Conservation (phyloP, 2,329 filamentous ascomycete species). For the Xylariaceae sp. region DNA sequence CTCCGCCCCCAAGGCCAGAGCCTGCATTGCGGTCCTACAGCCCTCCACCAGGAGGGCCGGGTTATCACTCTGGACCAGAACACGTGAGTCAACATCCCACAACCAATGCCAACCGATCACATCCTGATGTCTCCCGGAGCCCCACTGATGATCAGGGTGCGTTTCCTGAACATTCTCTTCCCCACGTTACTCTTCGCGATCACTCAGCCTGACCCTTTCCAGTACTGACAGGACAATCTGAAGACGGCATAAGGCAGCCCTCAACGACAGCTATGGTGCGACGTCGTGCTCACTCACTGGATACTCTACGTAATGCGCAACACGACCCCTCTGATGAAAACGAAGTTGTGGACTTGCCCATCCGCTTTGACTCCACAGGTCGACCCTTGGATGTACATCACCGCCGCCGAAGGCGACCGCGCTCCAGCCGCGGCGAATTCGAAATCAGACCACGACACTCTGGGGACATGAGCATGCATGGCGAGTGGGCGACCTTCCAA, state of each 20-base stretch:
- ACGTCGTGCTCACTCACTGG: conserved; percentile 9
- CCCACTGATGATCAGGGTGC: conserved; percentile 33
- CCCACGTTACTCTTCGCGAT: neutral
- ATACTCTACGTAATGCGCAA: conserved; percentile 24
- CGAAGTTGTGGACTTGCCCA: conserved; percentile 31
- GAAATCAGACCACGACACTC: conserved; percentile 16
- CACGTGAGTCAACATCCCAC: conserved; percentile 32
- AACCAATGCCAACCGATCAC: conserved; percentile 26
- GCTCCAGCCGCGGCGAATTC: conserved; percentile 12
- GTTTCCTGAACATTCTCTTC: conserved; percentile 28
- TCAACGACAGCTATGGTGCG: conserved; percentile 1
- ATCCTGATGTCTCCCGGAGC: conserved; percentile 27
- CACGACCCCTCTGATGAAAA: conserved; percentile 28
- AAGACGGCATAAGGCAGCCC: conserved; percentile 17
- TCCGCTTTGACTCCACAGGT: conserved; percentile 30
- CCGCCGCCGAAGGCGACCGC: conserved; percentile 2
- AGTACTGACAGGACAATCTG: conserved; percentile 1
- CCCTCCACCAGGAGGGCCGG: conserved; percentile 21
- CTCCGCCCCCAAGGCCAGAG: conserved; percentile 27
- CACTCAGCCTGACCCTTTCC: neutral
- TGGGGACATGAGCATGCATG: conserved; percentile 10
- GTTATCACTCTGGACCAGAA: conserved; percentile 29
- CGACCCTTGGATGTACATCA: conserved; percentile 20
- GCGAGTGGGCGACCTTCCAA: conserved; percentile 11
- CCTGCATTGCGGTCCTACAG: conserved; percentile 20